Evolutionary conservation across 2,329 filamentous ascomycete species (phyloP).

Genomic region (Fusarium mundagurra): DNA sequence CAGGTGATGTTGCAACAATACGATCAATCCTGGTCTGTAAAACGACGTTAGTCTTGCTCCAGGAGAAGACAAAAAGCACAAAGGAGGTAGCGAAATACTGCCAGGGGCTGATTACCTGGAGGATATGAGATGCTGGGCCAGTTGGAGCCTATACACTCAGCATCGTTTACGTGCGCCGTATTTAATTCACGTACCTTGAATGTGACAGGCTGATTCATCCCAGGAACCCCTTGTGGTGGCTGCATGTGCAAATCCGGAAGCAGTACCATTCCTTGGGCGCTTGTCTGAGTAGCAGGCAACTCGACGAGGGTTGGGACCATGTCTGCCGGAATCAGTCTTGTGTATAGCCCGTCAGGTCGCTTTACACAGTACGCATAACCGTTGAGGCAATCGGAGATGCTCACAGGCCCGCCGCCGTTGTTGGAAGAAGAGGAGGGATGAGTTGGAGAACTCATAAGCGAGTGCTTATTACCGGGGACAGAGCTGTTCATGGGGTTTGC

Average conservation of each 20-base stretch:
- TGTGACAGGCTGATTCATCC: slow-evolving; percentile 50
- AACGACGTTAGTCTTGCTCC: background rate
- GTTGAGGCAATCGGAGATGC: slow-evolving; percentile 31
- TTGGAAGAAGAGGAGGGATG: background rate
- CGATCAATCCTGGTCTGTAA: slow-evolving; percentile 48
- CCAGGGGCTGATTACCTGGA: slow-evolving; percentile 46
- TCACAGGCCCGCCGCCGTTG: slow-evolving; percentile 13
- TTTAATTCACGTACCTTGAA: slow-evolving; percentile 51
- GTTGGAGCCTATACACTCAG: slow-evolving; percentile 44
- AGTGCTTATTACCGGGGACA: slow-evolving; percentile 17
- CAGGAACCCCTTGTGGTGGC: slow-evolving; percentile 51
- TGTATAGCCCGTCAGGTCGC: slow-evolving; percentile 25
- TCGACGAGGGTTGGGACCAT: slow-evolving; percentile 47
- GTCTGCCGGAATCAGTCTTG: slow-evolving; percentile 32
- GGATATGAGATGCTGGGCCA: slow-evolving; percentile 41
- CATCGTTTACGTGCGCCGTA: slow-evolving; percentile 24
- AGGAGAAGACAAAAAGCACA: background rate
- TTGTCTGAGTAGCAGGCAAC: slow-evolving; percentile 54
- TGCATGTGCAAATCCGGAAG: slow-evolving; percentile 54
- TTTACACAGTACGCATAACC: slow-evolving; percentile 34
- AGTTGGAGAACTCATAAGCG: slow-evolving; percentile 5
- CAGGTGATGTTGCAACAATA: slow-evolving; percentile 47
- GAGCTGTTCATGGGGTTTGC: slow-evolving; percentile 5
- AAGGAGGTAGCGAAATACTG: background rate
- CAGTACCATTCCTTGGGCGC: slow-evolving; percentile 56